A percentile compares a stretch with the other conserved stretches of the same genome.
phyloP scores from a whole-genome alignment of 345 rosid genomes.

The Diplotaxis tenuifolia region DNA sequence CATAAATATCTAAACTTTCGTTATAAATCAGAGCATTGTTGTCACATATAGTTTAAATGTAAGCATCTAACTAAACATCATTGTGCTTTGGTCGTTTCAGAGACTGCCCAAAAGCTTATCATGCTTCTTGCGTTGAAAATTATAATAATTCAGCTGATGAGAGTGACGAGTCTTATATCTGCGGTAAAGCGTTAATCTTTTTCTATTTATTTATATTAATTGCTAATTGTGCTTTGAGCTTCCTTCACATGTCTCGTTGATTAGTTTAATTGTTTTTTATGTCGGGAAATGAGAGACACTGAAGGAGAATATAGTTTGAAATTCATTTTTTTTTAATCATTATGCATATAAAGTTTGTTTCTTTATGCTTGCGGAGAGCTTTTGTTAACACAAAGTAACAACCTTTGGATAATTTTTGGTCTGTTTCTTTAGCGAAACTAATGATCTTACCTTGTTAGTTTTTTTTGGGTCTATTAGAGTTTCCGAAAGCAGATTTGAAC shows the following conservation, averaged over 20 bases:
- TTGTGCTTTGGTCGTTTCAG: slow-evolving; percentile 20
- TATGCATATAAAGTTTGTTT: neutral
- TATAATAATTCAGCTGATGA: neutral
- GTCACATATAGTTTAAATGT: neutral
- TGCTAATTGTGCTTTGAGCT: slow-evolving; percentile 2
- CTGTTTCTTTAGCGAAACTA: neutral
- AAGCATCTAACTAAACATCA: neutral
- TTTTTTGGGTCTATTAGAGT: neutral
- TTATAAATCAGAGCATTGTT: neutral
- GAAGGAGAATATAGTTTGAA: neutral
- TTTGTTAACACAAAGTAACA: slow-evolving; percentile 2
- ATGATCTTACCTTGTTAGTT: neutral
- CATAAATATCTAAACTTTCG: neutral
- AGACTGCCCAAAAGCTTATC: slow-evolving; percentile 37
- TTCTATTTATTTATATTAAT: neutral
- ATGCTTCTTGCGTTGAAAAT: slow-evolving; percentile 17
- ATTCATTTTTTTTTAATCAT: neutral
- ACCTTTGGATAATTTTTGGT: neutral
- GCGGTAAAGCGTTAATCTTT: slow-evolving; percentile 27
- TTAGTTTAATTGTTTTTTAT: neutral
- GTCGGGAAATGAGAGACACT: neutral
- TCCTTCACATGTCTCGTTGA: neutral
- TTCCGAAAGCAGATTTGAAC: neutral
- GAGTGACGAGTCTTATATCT: slow-evolving; percentile 22
- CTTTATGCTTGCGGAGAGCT: neutral